Evolutionary conservation across 805 yeast species (phyloP).

Genomic region (Wickerhamiella brachini): DNA sequence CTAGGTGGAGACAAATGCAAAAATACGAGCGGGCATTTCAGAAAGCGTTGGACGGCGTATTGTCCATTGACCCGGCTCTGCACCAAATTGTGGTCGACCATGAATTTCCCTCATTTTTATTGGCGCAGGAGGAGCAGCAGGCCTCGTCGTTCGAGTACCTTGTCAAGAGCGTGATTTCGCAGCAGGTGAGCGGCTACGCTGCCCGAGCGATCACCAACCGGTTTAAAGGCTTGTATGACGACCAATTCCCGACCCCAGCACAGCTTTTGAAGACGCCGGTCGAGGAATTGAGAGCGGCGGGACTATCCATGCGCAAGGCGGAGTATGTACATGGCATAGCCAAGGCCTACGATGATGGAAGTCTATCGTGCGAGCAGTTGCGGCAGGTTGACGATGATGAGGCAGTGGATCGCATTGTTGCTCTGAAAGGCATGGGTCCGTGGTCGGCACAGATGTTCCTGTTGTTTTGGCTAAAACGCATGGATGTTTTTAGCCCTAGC

Average conservation of each 20-base stretch:
- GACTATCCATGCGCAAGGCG: constrained; percentile 55
- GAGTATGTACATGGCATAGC: constrained; percentile 55
- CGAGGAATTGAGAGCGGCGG: constrained; percentile 45
- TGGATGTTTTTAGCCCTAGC: constrained; percentile 60
- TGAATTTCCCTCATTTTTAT: constrained; percentile 13
- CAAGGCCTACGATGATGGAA: constrained; percentile 17
- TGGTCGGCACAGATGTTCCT: constrained; percentile 91
- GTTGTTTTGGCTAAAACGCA: constrained; percentile 48
- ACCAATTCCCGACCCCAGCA: constrained; percentile 38
- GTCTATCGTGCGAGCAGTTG: constrained; percentile 19
- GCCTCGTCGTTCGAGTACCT: constrained; percentile 16
- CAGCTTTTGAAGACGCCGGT: constrained; percentile 29
- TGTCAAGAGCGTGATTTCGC: constrained; percentile 21
- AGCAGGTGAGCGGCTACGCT: constrained; percentile 47
- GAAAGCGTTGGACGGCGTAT: constrained; percentile 10
- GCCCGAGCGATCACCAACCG: constrained; percentile 49
- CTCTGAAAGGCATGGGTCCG: constrained; percentile 26
- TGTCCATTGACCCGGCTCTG: constrained; percentile 15
- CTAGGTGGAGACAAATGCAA: background rate
- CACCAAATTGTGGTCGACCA: constrained; percentile 5
- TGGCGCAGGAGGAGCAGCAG: background rate
- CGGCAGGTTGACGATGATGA: constrained; percentile 20
- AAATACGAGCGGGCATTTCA: constrained; percentile 9
- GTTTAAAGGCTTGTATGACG: constrained; percentile 29
- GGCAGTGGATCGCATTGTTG: constrained; percentile 21